Percentiles rank a stretch among this genome's conserved stretches.
These are phyloP conservation scores for Thelonectria discophora DNA, from an alignment of 2,329 filamentous ascomycete genomes.

Conservation along the genomic window DNA sequence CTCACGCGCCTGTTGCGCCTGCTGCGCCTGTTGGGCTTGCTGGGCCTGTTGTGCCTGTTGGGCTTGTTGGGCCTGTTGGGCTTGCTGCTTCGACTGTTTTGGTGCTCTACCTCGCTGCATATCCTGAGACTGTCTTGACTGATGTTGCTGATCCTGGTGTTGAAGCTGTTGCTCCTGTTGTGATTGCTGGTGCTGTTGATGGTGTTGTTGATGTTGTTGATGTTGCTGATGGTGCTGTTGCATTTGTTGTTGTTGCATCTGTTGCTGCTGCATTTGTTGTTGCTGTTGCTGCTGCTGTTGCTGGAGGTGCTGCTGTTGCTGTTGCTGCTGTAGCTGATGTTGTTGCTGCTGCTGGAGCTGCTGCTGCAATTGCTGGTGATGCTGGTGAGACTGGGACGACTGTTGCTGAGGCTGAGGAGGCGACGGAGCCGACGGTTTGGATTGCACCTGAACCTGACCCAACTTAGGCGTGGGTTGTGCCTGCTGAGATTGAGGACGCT, in stretches of 20 bases:
- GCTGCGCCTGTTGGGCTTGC: conserved; percentile 44
- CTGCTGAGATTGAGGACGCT: conserved; percentile 51
- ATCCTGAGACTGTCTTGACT: conserved; percentile 44
- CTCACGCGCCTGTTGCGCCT: conserved; percentile 41
- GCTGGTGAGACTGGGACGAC: conserved; percentile 24
- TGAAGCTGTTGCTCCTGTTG: conserved; percentile 40
- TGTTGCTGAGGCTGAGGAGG: conserved; percentile 37
- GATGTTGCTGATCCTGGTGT: conserved; percentile 44
- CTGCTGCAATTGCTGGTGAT: conserved; percentile 24
- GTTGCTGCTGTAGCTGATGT: conserved; percentile 31
- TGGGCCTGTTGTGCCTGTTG: conserved; percentile 36
- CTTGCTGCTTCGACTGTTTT: conserved; percentile 41
- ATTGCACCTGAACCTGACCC: conserved; percentile 46
- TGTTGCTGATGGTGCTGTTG: conserved; percentile 11
- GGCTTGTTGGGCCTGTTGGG: conserved; percentile 18
- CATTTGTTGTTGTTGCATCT: conserved; percentile 16
- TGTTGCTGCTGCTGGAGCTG: conserved; percentile 21
- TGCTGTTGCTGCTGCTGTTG: conserved; percentile 28
- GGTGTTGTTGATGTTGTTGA: conserved; percentile 35
- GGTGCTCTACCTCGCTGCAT: conserved; percentile 40
- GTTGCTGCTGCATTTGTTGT: conserved; percentile 19
- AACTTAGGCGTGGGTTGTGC: conserved; percentile 44
- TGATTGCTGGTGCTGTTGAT: conserved; percentile 41
- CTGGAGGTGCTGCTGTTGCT: conserved; percentile 13
- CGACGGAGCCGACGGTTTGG: conserved; percentile 45